Conservation (phyloP, 352 stramenopile species). For the Pythium inflatum region DNA sequence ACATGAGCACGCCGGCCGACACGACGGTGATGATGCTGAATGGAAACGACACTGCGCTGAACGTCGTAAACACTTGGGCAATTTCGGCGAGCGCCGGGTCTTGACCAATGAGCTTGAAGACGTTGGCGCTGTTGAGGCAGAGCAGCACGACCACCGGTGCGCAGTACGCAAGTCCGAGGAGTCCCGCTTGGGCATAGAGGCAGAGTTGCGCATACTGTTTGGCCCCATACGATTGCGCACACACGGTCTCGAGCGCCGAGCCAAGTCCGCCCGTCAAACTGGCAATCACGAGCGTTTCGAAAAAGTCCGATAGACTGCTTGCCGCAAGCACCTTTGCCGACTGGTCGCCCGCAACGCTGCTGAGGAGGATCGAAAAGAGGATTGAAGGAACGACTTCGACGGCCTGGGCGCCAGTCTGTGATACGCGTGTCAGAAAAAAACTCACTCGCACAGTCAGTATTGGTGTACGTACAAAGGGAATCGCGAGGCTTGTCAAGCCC, state of each 20-base stretch:
- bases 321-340: constrained; percentile 19
- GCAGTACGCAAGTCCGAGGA: constrained; percentile 34
- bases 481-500: constrained; percentile 3
- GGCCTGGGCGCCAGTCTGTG: neutral
- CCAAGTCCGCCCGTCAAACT: constrained; percentile 38
- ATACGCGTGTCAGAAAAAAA: neutral
- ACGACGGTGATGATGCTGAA: constrained; percentile 58
- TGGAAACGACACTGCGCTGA: constrained; percentile 42
- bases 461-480: constrained; percentile 22
- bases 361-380: constrained; percentile 23
- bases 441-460: neutral
- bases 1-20: constrained; percentile 59
- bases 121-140: constrained; percentile 28
- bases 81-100: constrained; percentile 49
- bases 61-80: constrained; percentile 45
- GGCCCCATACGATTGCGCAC: constrained; percentile 48
- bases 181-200: constrained; percentile 46
- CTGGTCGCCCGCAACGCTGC: constrained; percentile 10
- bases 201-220: constrained; percentile 44
- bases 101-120: constrained; percentile 47
- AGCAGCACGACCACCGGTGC: constrained; percentile 20
- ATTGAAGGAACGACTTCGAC: constrained; percentile 16
- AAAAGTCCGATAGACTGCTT: constrained; percentile 25
- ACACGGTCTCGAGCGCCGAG: constrained; percentile 44
- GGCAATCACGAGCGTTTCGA: constrained; percentile 26